These are phyloP conservation scores for Pleurotus citrinopileatus DNA, from an alignment of 768 basidiomycete species.

Conservation along the genomic window DNA sequence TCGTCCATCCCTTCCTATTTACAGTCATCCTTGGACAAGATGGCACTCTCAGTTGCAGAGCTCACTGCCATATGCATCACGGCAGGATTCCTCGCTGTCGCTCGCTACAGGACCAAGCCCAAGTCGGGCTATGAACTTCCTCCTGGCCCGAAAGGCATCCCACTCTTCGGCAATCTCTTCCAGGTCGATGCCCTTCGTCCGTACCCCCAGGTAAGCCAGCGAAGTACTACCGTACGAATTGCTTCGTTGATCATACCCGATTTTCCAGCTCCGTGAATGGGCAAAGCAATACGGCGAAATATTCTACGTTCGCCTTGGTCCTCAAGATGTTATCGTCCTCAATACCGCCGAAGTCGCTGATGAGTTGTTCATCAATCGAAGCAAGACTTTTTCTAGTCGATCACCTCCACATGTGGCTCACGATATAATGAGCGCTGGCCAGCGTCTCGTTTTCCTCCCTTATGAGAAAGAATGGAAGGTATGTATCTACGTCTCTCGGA, in stretches of 20 bases:
- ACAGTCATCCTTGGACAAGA: not conserved
- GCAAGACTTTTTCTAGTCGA: constrained; percentile 23
- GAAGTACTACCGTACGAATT: not conserved
- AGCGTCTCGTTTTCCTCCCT: constrained; percentile 23
- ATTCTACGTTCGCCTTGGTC: constrained; percentile 23
- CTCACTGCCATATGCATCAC: not conserved
- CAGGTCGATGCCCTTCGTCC: constrained; percentile 25
- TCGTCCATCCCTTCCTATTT: not conserved
- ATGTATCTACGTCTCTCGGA: not conserved
- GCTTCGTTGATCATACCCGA: not conserved
- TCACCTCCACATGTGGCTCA: constrained; percentile 27
- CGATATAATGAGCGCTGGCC: constrained; percentile 27
- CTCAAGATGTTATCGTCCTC: constrained; percentile 23
- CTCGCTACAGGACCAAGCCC: not conserved
- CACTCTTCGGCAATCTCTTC: constrained; percentile 29
- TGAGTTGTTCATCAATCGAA: constrained; percentile 23
- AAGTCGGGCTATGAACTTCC: constrained; percentile 16
- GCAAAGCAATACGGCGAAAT: constrained; percentile 25
- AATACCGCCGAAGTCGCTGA: constrained; percentile 23
- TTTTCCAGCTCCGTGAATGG: constrained; percentile 23
- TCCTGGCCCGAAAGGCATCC: constrained; percentile 27
- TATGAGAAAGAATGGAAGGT: constrained; percentile 28
- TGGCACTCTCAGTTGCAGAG: not conserved
- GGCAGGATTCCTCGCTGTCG: not conserved
- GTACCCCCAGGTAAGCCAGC: constrained; percentile 21